phyloP scores from a whole-genome alignment of 768 basidiomycete species.

The Suillus alpinus region DNA sequence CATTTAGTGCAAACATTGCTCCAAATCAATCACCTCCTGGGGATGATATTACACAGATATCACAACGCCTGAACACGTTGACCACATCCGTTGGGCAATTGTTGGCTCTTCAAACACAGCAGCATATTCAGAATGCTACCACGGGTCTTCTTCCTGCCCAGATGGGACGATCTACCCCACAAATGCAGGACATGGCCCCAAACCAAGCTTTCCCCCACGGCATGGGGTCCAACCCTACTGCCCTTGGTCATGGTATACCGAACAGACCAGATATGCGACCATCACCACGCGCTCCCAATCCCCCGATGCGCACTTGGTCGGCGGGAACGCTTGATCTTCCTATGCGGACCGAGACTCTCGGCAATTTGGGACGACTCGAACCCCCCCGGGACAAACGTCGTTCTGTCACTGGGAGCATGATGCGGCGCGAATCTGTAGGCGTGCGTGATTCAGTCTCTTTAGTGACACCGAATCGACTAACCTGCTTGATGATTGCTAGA shows the following conservation, averaged over 20 bases:
- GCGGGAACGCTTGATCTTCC: slow-evolving; percentile 77
- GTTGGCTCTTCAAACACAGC: slow-evolving; percentile 75
- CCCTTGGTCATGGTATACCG: slow-evolving; percentile 61
- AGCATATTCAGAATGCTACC: slow-evolving; percentile 50
- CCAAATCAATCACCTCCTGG: slow-evolving; percentile 65
- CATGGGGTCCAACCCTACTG: slow-evolving; percentile 33
- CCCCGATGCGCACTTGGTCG: slow-evolving; percentile 83
- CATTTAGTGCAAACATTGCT: slow-evolving; percentile 62
- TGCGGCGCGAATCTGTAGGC: slow-evolving; percentile 73
- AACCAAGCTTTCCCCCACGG: slow-evolving; percentile 38
- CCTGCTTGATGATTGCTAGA: slow-evolving; percentile 32
- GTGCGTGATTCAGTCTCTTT: slow-evolving; percentile 41
- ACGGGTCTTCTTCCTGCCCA: slow-evolving; percentile 29
- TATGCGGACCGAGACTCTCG: slow-evolving; percentile 46
- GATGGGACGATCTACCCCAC: slow-evolving; percentile 31
- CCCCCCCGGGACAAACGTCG: slow-evolving; percentile 67
- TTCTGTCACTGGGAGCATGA: slow-evolving; percentile 58
- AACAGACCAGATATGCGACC: slow-evolving; percentile 64
- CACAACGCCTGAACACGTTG: slow-evolving; percentile 74
- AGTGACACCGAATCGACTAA: slow-evolving; percentile 14
- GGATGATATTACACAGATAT: slow-evolving; percentile 75
- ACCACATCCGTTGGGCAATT: slow-evolving; percentile 86
- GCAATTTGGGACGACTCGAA: slow-evolving; percentile 35
- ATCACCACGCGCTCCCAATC: slow-evolving; percentile 59
- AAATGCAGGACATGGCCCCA: slow-evolving; percentile 44